A percentile compares a stretch with the other conserved stretches of the same genome.
phyloP scores from a whole-genome alignment of 495 filamentous ascomycete genomes.

The Trichocladium antarcticum region DNA sequence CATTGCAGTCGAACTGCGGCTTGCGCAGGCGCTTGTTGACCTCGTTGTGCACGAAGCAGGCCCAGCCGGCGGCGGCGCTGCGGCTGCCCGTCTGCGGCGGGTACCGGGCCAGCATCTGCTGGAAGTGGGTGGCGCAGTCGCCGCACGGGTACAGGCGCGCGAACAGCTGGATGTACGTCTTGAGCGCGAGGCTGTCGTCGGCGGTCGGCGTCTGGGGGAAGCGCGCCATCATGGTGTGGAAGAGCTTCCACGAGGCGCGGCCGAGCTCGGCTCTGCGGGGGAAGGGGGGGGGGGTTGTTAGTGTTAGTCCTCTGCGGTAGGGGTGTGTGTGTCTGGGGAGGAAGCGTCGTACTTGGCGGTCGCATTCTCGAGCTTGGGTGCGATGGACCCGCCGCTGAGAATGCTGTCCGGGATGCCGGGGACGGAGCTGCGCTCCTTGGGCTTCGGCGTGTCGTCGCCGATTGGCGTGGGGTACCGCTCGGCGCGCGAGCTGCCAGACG shows the following conservation, averaged over 20 bases:
- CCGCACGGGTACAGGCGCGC: constrained; percentile 89
- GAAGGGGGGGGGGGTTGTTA: background rate
- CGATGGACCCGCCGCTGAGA: constrained; percentile 69
- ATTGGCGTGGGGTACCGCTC: background rate
- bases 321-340: background rate
- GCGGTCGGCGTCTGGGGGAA: constrained; percentile 77
- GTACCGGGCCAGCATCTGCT: constrained; percentile 63
- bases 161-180: constrained; percentile 80
- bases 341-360: constrained; percentile 57
- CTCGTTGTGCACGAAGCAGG: constrained; percentile 87
- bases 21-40: constrained; percentile 85
- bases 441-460: background rate
- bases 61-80: constrained; percentile 79
- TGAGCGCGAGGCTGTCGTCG: constrained; percentile 74
- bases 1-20: constrained; percentile 71
- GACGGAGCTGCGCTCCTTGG: constrained; percentile 15
- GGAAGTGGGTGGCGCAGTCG: constrained; percentile 90
- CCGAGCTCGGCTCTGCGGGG: constrained; percentile 67
- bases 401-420: constrained; percentile 28
- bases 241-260: constrained; percentile 78
- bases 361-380: constrained; percentile 83
- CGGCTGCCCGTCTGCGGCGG: constrained; percentile 86
- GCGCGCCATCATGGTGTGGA: constrained; percentile 91
- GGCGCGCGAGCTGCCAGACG: constrained; percentile 2
- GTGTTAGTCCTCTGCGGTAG: no score